Evolutionary conservation across 192 early-diverging fungal genomes (phyloP).

Genomic region (Funneliformis mosseae): DNA sequence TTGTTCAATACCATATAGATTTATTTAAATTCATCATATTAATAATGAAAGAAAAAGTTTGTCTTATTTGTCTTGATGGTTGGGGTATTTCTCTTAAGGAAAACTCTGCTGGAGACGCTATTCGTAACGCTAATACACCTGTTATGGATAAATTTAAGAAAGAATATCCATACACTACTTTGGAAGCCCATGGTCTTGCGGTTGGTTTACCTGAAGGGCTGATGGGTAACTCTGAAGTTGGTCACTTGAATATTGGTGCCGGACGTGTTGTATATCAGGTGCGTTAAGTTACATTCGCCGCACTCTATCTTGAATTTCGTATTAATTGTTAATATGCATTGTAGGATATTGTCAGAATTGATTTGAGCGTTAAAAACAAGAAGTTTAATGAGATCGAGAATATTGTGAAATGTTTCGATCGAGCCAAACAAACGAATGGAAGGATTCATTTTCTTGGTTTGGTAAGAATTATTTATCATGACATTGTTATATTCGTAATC

Average conservation of each 20-base stretch:
- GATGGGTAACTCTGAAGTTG: conserved; percentile 99
- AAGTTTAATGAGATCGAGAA: conserved; percentile 72
- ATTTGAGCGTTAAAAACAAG: conserved; percentile 86
- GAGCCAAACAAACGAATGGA: conserved; percentile 81
- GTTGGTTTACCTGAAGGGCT: conserved; percentile 98
- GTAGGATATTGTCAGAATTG: conserved; percentile 98
- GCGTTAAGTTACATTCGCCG: conserved; percentile 7
- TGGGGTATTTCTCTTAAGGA: conserved; percentile 87
- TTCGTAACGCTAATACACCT: conserved; percentile 89
- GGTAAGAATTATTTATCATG: conserved; percentile 42
- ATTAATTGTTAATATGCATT: not conserved
- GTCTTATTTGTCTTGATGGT: conserved; percentile 78
- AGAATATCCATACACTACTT: conserved; percentile 71
- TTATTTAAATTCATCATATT: too few species aligned
- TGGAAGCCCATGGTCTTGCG: conserved; percentile 91
- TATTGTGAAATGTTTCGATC: conserved; percentile 81
- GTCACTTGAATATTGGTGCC: conserved; percentile 99
- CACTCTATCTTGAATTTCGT: not conserved
- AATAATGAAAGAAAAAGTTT: conserved; percentile 24
- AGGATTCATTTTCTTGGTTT: conserved; percentile 94
- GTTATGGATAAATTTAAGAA: conserved; percentile 84
- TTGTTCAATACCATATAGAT: too few species aligned
- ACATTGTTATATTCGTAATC: not conserved
- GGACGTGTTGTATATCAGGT: conserved; percentile 98
- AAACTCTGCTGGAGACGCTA: conserved; percentile 84